Evolutionary conservation across 2,329 filamentous ascomycete genomes (phyloP), one percentile per base, ranked within the genome.

Genomic region (Colletotrichum kahawae): DNA sequence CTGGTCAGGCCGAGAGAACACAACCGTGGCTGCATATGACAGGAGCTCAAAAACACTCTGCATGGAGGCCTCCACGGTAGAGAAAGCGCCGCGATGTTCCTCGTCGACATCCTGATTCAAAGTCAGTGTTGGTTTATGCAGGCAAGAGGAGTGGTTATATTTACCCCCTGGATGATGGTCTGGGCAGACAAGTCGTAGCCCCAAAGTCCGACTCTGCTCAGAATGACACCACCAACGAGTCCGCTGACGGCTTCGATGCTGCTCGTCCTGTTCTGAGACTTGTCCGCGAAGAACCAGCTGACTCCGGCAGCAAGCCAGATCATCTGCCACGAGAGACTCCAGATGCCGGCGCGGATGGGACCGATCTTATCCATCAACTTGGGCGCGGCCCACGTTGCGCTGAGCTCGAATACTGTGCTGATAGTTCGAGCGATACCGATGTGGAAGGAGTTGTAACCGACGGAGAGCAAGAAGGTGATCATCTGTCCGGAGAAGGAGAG

Each of bases 261-360:
- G 63, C 54, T 72, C 0, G 56, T 36, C 1, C 70, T 13, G 9
- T 48, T 63, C 54, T 63, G 34, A 16, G 54, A 48, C 56, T 33
- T 48, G 56, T 63, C 67, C 18, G 67, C 33, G 24, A 85, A 85
- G 78, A 90, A 90, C 21, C 86, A 81, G 3, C 80, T 78, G 4
- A 88, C 81, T 0, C 86, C 90, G 0, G 81, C 84, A 2, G 84
- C 85, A 6, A 92, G 83, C 77, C 88, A 92, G 4, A 85, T 71
- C n/a, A 93, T 85, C 80, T 95, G 93, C 90, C 92, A 94, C 70
- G 89, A 92, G 12, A 93, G 80, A 76, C 91, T 92, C 94, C 94
- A 95, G 4, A 95, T 86, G 0, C 93, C 94, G 0, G 90, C 88
- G n/a, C 94, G 86, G 9, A 94, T 85, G 1, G 88, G 84, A 0